Conservation (phyloP, 2,329 filamentous ascomycete genomes). For the Thelonectria discophora region DNA sequence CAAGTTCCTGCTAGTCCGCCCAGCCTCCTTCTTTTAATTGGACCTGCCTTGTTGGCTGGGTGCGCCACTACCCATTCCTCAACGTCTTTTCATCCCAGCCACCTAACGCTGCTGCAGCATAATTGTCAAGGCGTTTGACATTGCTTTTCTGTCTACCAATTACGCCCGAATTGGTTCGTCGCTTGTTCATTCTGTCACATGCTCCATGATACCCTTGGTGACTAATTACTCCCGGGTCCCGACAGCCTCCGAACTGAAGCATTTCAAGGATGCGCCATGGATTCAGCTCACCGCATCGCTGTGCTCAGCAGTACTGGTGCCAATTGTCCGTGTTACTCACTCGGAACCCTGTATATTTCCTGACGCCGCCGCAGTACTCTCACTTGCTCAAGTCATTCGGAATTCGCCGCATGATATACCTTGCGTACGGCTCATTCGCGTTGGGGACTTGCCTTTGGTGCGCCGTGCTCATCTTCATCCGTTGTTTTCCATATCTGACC, state of each 20-base stretch:
- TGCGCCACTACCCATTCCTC: not conserved
- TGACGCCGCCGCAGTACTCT: not conserved
- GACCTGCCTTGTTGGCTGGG: not conserved
- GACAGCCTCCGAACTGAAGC: not conserved
- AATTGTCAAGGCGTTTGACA: not conserved
- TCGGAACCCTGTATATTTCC: not conserved
- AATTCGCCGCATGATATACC: not conserved
- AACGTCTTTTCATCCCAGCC: not conserved
- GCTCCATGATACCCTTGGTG: not conserved
- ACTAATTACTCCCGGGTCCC: not conserved
- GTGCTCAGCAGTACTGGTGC: not conserved
- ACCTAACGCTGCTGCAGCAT: not conserved
- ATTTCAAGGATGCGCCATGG: not conserved
- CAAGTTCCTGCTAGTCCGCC: not conserved
- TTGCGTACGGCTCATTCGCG: not conserved
- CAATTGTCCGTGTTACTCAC: not conserved
- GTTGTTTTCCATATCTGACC: not conserved
- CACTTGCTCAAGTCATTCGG: not conserved
- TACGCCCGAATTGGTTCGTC: not conserved
- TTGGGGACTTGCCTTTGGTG: not conserved
- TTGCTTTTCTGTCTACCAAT: not conserved
- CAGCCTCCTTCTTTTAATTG: not conserved
- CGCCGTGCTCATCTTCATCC: not conserved
- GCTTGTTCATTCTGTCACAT: not conserved
- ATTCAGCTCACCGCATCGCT: not conserved